Conservation (phyloP, 2,329 filamentous ascomycete genomes). For the Beauveria varroae region DNA sequence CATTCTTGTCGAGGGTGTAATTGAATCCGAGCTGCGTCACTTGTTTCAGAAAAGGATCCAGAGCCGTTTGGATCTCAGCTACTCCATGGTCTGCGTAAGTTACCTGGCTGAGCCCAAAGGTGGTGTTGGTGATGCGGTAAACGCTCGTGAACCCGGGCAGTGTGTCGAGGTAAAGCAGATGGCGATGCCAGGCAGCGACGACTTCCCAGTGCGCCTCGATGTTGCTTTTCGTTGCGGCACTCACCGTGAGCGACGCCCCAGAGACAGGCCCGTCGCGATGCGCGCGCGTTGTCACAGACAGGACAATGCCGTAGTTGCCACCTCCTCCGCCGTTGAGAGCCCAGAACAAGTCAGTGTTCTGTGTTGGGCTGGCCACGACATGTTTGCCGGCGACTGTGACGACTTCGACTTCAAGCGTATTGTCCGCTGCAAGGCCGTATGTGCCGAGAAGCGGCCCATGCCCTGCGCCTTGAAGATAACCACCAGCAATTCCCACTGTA, state of each 20-base stretch:
- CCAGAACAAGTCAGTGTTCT: constrained; percentile 56
- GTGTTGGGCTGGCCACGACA: constrained; percentile 36
- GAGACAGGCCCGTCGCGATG: constrained; percentile 23
- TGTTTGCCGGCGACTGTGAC: constrained; percentile 43
- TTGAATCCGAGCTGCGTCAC: neutral
- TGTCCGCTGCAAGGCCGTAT: constrained; percentile 54
- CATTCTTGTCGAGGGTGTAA: constrained; percentile 25
- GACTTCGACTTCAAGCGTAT: constrained; percentile 48
- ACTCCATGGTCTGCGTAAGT: neutral
- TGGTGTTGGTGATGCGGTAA: neutral
- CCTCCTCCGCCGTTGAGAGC: constrained; percentile 53
- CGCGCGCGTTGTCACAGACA: constrained; percentile 38
- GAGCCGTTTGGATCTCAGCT: neutral
- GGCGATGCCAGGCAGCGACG: constrained; percentile 25
- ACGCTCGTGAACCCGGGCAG: constrained; percentile 1
- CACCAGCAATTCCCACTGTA: constrained; percentile 51
- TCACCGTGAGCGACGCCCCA: constrained; percentile 31
- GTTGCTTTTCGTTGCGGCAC: constrained; percentile 26
- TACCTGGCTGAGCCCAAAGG: neutral
- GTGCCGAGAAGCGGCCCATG: constrained; percentile 44
- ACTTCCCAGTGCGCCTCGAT: constrained; percentile 15
- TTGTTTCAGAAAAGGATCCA: neutral
- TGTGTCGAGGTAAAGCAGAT: constrained; percentile 24
- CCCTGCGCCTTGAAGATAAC: constrained; percentile 54
- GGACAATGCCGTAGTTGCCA: constrained; percentile 50